Evolutionary conservation across 495 filamentous ascomycete species (phyloP).

Genomic region (Parachaetomium inaequale): DNA sequence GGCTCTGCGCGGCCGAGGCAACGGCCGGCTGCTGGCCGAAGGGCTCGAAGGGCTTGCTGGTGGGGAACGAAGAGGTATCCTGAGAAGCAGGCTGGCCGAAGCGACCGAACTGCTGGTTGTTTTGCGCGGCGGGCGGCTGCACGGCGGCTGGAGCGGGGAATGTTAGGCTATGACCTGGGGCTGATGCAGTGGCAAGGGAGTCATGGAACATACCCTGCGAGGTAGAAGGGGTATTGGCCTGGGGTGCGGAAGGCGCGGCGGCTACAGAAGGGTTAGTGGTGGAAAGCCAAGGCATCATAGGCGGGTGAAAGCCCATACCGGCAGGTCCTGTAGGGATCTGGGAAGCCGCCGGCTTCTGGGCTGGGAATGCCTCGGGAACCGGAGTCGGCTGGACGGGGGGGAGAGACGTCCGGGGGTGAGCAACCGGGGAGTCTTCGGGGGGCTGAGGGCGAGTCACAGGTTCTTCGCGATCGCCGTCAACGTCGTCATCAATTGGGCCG

Average conservation of each 20-base stretch:
- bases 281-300: neutral
- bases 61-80: slow-evolving; percentile 54
- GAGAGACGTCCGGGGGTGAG: slow-evolving; percentile 84
- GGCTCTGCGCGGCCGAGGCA: slow-evolving; percentile 42
- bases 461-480: slow-evolving; percentile 92
- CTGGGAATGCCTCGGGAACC: slow-evolving; percentile 57
- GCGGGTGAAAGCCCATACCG: slow-evolving; percentile 33
- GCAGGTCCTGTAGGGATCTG: slow-evolving; percentile 48
- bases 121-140: slow-evolving; percentile 46
- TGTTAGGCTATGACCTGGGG: slow-evolving; percentile 26
- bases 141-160: slow-evolving; percentile 31
- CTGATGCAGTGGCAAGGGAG: neutral
- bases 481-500: slow-evolving; percentile 69
- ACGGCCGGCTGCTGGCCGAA: slow-evolving; percentile 67
- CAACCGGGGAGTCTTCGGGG: slow-evolving; percentile 86
- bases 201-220: slow-evolving; percentile 30
- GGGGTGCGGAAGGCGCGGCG: slow-evolving; percentile 32
- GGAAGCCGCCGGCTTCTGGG: slow-evolving; percentile 65
- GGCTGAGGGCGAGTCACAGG: slow-evolving; percentile 92
- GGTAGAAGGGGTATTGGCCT: slow-evolving; percentile 21
- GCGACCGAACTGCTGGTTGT: slow-evolving; percentile 64
- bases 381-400: slow-evolving; percentile 65
- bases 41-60: slow-evolving; percentile 82
- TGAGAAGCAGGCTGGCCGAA: slow-evolving; percentile 58
- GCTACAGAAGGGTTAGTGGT: slow-evolving; percentile 34